phyloP scores from a whole-genome alignment of 495 filamentous ascomycete species.

The Hypoxylon lenormandii region DNA sequence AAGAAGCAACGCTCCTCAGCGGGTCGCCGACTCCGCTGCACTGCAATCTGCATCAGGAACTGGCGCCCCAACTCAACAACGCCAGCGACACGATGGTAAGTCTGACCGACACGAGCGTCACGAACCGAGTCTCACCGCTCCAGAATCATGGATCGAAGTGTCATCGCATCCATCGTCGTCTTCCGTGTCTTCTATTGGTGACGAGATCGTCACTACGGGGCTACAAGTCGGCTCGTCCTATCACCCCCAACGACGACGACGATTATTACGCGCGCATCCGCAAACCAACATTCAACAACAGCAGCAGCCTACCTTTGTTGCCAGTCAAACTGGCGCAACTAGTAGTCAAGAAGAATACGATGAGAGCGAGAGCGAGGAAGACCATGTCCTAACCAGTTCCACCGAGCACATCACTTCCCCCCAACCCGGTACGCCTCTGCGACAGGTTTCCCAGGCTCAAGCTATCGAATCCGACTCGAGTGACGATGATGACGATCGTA shows the following conservation, averaged over 20 bases:
- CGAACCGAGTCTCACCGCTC: constrained; percentile 35
- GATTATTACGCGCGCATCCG: constrained; percentile 60
- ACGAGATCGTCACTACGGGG: constrained; percentile 88
- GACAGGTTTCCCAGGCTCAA: constrained; percentile 39
- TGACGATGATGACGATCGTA: constrained; percentile 82
- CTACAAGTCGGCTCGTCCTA: constrained; percentile 73
- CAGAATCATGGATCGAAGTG: constrained; percentile 98
- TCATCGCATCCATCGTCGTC: constrained; percentile 89
- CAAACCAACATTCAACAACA: constrained; percentile 53
- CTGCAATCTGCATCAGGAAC: constrained; percentile 34
- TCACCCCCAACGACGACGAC: constrained; percentile 67
- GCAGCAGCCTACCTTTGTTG: constrained; percentile 51
- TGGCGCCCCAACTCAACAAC: constrained; percentile 40
- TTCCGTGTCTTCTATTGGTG: constrained; percentile 87
- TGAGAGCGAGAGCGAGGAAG: constrained; percentile 86
- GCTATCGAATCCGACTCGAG: constrained; percentile 68
- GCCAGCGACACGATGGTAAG: constrained; percentile 49
- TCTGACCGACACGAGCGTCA: constrained; percentile 14
- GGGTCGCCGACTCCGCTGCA: constrained; percentile 33
- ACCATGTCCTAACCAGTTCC: constrained; percentile 84
- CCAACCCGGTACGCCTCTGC: constrained; percentile 36
- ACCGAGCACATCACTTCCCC: constrained; percentile 74
- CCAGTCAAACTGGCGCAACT: constrained; percentile 56
- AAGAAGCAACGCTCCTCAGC: constrained; percentile 34
- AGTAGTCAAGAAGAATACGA: constrained; percentile 71